phyloP scores from a whole-genome alignment of 441 rosid species.

The Eruca vesicaria region DNA sequence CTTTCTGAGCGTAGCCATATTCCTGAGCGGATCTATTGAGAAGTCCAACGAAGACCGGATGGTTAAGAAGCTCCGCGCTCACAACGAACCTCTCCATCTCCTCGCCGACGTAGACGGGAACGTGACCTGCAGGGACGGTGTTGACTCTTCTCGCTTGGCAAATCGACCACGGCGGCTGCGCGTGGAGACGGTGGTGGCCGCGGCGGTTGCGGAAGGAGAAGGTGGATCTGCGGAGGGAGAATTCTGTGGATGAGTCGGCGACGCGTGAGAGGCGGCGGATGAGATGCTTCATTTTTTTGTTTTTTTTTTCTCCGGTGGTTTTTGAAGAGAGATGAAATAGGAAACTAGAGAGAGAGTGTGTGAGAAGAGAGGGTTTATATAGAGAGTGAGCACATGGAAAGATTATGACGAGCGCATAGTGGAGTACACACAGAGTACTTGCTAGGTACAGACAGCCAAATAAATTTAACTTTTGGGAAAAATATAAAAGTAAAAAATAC shows the following conservation, averaged over 20 bases:
- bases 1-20: slow-evolving; percentile 87
- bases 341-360: slow-evolving; percentile 4
- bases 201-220: slow-evolving; percentile 19
- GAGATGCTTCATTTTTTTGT: slow-evolving; percentile 69
- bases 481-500: not conserved
- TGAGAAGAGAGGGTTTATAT: not conserved
- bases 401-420: slow-evolving; percentile 25
- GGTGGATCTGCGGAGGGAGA: slow-evolving; percentile 37
- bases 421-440: slow-evolving; percentile 36
- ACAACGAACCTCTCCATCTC: slow-evolving; percentile 92
- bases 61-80: slow-evolving; percentile 81
- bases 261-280: slow-evolving; percentile 85
- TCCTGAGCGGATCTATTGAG: slow-evolving; percentile 84
- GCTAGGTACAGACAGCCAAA: slow-evolving; percentile 24
- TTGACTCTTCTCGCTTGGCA: slow-evolving; percentile 16
- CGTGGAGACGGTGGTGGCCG: slow-evolving; percentile 15
- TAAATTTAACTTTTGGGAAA: not conserved
- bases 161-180: slow-evolving; percentile 30
- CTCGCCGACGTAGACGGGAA: slow-evolving; percentile 89
- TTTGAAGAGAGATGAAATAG: not conserved
- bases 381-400: slow-evolving; percentile 22
- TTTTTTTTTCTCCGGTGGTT: not conserved
- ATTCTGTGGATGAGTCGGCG: slow-evolving; percentile 67
- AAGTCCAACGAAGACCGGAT: slow-evolving; percentile 63
- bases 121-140: slow-evolving; percentile 78